Evolutionary conservation across 257 asterid genomes (phyloP).

Genomic region (Rhazya stricta): DNA sequence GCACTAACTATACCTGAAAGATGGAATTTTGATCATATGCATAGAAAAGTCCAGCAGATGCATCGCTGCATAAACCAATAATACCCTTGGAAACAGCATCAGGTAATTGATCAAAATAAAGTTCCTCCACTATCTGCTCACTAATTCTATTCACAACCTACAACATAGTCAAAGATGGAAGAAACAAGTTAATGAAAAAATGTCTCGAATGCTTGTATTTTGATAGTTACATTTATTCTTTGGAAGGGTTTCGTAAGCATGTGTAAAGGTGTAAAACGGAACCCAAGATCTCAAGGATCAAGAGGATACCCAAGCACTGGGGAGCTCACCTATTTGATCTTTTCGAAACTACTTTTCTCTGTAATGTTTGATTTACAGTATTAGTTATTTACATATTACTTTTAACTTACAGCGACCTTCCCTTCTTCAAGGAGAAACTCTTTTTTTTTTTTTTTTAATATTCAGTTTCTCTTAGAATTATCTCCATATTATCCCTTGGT

Average conservation of each 20-base stretch:
- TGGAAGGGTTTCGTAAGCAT: neutral
- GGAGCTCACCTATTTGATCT: neutral
- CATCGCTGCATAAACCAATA: constrained; percentile 93
- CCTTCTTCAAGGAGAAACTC: neutral
- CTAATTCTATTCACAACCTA: constrained; percentile 95
- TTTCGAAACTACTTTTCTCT: neutral
- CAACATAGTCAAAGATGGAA: constrained; percentile 20
- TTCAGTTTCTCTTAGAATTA: neutral
- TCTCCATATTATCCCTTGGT: neutral
- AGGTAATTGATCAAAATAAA: constrained; percentile 72
- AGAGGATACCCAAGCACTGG: neutral
- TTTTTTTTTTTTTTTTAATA: too few species aligned
- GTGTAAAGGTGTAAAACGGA: neutral
- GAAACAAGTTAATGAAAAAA: constrained; percentile 7
- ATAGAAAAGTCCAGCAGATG: constrained; percentile 96
- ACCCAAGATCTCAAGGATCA: neutral
- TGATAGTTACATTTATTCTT: neutral
- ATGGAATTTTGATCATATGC: constrained; percentile 90
- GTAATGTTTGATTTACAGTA: neutral
- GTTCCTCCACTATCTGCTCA: constrained; percentile 91
- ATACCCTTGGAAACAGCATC: constrained; percentile 78
- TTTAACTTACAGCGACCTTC: neutral
- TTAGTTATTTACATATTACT: neutral
- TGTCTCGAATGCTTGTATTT: neutral
- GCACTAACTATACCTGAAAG: constrained; percentile 60